Conservation (phyloP, 192 early-diverging fungal genomes). For the Oehlia diaphana region DNA sequence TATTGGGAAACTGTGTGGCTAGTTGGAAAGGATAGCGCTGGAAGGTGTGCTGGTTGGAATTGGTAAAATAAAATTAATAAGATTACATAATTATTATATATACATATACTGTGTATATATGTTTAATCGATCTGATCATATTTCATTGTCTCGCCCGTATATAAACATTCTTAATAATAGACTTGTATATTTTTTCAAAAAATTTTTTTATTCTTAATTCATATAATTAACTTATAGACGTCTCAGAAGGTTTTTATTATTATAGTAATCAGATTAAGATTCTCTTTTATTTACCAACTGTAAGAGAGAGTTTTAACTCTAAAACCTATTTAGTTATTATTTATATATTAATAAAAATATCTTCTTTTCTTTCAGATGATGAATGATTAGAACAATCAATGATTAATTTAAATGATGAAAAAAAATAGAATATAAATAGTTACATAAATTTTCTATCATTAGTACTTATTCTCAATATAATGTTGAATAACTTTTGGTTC, state of each 20-base stretch:
- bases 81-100: too few relatives aligned
- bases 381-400: too few relatives aligned
- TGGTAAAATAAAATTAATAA: not conserved
- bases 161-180: not conserved
- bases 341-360: not conserved
- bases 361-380: not conserved
- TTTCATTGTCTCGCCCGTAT: not conserved
- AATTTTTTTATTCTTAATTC: not conserved
- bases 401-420: too few relatives aligned
- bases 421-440: not conserved
- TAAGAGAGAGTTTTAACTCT: too few relatives aligned
- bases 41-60: not conserved
- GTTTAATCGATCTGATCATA: too few relatives aligned
- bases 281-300: too few relatives aligned
- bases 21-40: not conserved
- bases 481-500: conserved; percentile 15
- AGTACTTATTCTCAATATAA: not conserved
- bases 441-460: not conserved
- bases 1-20: not conserved
- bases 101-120: too few relatives aligned
- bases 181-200: not conserved
- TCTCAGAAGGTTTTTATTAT: not conserved
- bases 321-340: too few relatives aligned
- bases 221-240: not conserved
- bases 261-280: not conserved